Base-by-base conservation (phyloP, 371 early-diverging fungal species). In the Actinomucor elegans region DNA sequence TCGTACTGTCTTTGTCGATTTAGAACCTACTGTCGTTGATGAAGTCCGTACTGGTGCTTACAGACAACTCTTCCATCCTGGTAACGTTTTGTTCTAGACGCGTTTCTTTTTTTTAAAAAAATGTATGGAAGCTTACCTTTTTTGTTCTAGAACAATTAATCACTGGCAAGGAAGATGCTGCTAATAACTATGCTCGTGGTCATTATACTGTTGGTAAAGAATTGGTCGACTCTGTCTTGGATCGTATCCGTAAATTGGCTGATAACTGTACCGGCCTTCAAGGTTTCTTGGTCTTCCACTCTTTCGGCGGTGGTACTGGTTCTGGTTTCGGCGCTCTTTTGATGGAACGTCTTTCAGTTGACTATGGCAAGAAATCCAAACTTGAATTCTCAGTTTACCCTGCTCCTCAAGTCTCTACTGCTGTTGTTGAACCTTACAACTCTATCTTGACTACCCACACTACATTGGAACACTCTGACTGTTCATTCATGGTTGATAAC, bases 151-250 rank as follows among this genome's bases (percentile, higher is more conserved):
- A 94, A 66, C 93, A 94, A 85, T 82, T 99, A 67, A 97, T 99
- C 75, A 90, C 91, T 63, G 99, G 99, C 63, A 97, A 98, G 85
- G 98, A 98, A 81, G 99, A 98, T 77, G 99, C 99, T 26, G 99
- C 98, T 66, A 99, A 99, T 86, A 99, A 99, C 90, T 99, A 98
- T 76, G 99, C 99, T 49, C 92, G 99, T 87, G 99, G 99, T 73
- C 98, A 99, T 85, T 99, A 98, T 84, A 99, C 99, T 50, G 90
- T 97, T 62, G 99, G 99, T 62, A 98, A 98, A 84, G 98, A 97
- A 71, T 87, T 98, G 46, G 91, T 99, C 55, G 99, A 99, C 80
- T 78, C 85, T 46, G 96, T 95, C 46, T 82, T 98, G 56, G 99
- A 99, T 73, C 93, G 96, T 73, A 92, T 99, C 75, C 90, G 98